Base-by-base conservation (phyloP, 768 basidiomycete genomes). In the Suillus lakei region DNA sequence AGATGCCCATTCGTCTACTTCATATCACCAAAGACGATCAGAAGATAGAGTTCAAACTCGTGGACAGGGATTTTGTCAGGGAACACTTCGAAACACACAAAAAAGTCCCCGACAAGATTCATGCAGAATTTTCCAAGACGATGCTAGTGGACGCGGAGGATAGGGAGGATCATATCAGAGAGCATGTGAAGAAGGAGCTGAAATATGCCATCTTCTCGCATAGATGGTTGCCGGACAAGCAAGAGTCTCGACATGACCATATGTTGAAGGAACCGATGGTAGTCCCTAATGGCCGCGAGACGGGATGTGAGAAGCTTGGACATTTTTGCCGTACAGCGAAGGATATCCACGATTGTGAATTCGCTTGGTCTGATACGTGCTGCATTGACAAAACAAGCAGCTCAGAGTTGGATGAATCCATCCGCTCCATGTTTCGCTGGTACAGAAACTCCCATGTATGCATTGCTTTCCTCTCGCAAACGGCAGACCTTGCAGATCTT, bases 401-500 rank as follows among this genome's bases (percentile, higher is more conserved):
- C 55, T 18, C 69, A 13, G 69, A 70, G 46, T 56, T 68, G 34
- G 65, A 66, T 13, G 69, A 70, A 48, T 63, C 69, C 54, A 66
- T 70, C 28, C 65, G 65, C 34, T 69, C 69, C 8, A 70, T 70
- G 69, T 70, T 67, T 56, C 44, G 41, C 23, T 70, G 69, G 69
- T 70, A 70, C 59, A 51, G 62, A 12, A 62, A 66, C 32, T 55
- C 69, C 6, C 13, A 67, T 18, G 43, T 69, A 18, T 70, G 69
- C 56, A 58, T 67, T 43, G 68, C 61, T 9, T 63, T 69, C 61
- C 46, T 70, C 7, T 43, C 44, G 10, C 30, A 51, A 8, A 34
- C 48, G 18, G 61, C 48, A 62, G 46, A 21, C 9, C 8, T 34
- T 8, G 59, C 18, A 30, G 59, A 2, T 34, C 58, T 28, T 56